A percentile compares a stretch with the other conserved stretches of the same genome.
These are phyloP conservation scores for Penicillium fuscoglaucum DNA, from an alignment of 2,329 filamentous ascomycete species.

Conservation along the genomic window DNA sequence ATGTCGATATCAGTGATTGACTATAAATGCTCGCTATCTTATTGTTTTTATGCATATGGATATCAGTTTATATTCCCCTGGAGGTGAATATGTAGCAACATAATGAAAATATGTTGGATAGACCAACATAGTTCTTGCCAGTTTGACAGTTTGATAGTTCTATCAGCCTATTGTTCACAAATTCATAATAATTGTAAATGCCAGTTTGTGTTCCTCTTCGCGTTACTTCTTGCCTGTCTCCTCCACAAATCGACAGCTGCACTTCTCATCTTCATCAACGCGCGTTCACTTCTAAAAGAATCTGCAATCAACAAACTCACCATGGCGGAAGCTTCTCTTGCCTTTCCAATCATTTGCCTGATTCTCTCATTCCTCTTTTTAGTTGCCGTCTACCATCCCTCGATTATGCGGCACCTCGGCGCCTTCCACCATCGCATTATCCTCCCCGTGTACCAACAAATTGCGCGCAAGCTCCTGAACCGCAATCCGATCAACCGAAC, in stretches of 20 bases:
- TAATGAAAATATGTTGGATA: not conserved
- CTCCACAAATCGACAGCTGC: not conserved
- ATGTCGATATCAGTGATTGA: not conserved
- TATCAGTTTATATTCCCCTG: not conserved
- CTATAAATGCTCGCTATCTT: not conserved
- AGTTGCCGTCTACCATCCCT: slow-evolving; percentile 7
- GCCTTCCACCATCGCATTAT: not conserved
- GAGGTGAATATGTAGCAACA: not conserved
- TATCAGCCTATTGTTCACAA: not conserved
- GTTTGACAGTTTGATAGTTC: not conserved
- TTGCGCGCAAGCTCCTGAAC: not conserved
- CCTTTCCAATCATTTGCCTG: slow-evolving; percentile 17
- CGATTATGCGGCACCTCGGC: not conserved
- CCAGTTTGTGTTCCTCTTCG: not conserved
- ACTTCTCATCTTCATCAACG: not conserved
- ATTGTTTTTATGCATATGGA: not conserved
- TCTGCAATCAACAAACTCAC: not conserved
- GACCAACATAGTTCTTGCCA: not conserved
- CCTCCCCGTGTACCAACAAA: not conserved
- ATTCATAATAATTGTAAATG: not conserved
- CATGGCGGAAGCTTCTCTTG: slow-evolving; percentile 9
- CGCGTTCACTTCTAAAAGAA: not conserved
- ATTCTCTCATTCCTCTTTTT: slow-evolving; percentile 20
- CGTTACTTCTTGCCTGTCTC: not conserved
- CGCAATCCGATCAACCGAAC: not conserved